A percentile compares a stretch with the other conserved stretches of the same genome.
phyloP scores from a whole-genome alignment of 768 basidiomycete species.

The Kwoniella pini region DNA sequence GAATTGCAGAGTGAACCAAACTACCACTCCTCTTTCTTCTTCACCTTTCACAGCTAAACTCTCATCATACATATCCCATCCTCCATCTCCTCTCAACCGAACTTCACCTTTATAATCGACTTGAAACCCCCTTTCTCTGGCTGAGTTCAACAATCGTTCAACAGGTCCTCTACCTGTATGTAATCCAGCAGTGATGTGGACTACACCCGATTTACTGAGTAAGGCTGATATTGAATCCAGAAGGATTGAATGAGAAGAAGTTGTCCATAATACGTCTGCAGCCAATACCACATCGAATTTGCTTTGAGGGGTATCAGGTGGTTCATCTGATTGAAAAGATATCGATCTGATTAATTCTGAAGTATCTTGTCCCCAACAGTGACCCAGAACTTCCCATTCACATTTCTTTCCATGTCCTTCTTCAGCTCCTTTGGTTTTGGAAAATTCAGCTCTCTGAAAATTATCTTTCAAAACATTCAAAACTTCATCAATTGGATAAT shows the following conservation, averaged over 20 bases:
- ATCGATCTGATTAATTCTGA: slow-evolving; percentile 2
- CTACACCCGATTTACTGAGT: slow-evolving; percentile 29
- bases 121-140: slow-evolving; percentile 20
- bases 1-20: slow-evolving; percentile 23
- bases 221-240: slow-evolving; percentile 40
- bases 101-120: slow-evolving; percentile 31
- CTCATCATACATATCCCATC: slow-evolving; percentile 32
- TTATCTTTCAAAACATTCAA: slow-evolving; percentile 29
- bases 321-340: background rate
- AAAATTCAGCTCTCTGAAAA: slow-evolving; percentile 15
- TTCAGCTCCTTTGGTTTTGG: no score
- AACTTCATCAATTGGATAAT: slow-evolving; percentile 44
- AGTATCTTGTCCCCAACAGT: slow-evolving; percentile 46
- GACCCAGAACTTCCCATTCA: slow-evolving; percentile 41
- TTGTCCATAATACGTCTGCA: slow-evolving; percentile 51
- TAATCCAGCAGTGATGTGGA: slow-evolving; percentile 47
- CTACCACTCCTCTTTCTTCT: slow-evolving; percentile 47
- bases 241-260: slow-evolving; percentile 40
- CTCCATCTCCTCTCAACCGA: slow-evolving; percentile 29
- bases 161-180: slow-evolving; percentile 52
- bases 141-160: slow-evolving; percentile 37
- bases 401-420: background rate
- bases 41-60: slow-evolving; percentile 14
- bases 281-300: slow-evolving; percentile 48
- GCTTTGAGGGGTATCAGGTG: background rate